phyloP scores from a whole-genome alignment of 371 early-diverging fungal genomes.

The Parasitella parasitica region DNA sequence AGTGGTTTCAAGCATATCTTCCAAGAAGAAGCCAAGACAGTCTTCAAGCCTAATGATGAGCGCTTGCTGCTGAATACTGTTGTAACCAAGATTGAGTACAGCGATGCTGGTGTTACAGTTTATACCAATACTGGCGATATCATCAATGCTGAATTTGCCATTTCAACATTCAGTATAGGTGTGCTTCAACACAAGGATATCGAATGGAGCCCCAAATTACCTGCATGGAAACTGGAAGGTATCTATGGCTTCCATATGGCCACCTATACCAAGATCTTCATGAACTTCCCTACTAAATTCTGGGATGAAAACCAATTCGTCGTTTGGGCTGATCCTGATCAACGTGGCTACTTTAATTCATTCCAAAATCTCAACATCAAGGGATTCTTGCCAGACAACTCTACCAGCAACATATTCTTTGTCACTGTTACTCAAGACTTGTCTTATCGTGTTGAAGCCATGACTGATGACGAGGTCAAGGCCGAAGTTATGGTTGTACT shows the following conservation, averaged over 20 bases:
- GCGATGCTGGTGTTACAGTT: slow-evolving; percentile 31
- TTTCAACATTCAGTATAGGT: slow-evolving; percentile 47
- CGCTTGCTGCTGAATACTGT: slow-evolving; percentile 34
- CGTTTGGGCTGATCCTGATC: slow-evolving; percentile 41
- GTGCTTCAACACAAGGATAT: slow-evolving; percentile 44
- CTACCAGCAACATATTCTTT: slow-evolving; percentile 34
- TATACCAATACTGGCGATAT: slow-evolving; percentile 30
- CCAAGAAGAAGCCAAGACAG: slow-evolving; percentile 30
- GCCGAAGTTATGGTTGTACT: slow-evolving; percentile 33
- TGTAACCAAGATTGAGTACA: slow-evolving; percentile 37
- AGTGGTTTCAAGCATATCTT: slow-evolving; percentile 50
- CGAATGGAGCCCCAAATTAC: slow-evolving; percentile 38
- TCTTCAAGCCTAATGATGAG: slow-evolving; percentile 25
- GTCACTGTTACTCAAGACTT: slow-evolving; percentile 36
- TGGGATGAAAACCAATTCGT: slow-evolving; percentile 48
- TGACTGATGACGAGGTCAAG: slow-evolving; percentile 30
- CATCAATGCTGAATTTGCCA: slow-evolving; percentile 48
- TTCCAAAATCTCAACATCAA: slow-evolving; percentile 39
- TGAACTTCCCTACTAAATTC: slow-evolving; percentile 45
- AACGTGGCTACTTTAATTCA: slow-evolving; percentile 33
- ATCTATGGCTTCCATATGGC: slow-evolving; percentile 51
- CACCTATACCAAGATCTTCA: slow-evolving; percentile 51
- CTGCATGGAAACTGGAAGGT: slow-evolving; percentile 48
- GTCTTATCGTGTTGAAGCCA: slow-evolving; percentile 26
- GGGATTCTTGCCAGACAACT: slow-evolving; percentile 27